phyloP scores from a whole-genome alignment of 2,329 filamentous ascomycete species.

The Pyricularia grisea region DNA sequence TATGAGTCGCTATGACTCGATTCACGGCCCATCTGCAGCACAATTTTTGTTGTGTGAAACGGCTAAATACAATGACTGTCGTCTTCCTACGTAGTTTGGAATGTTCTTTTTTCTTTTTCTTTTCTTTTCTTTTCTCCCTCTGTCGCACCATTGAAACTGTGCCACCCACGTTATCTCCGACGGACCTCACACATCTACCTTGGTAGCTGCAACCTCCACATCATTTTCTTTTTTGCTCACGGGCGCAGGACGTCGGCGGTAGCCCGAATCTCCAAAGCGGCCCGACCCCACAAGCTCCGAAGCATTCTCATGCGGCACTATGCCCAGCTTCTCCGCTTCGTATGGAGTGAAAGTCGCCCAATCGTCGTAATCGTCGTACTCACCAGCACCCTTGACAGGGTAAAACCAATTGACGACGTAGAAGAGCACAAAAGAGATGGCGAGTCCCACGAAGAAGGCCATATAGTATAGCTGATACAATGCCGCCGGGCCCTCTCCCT shows the following conservation, averaged over 20 bases:
- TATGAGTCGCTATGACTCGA: too few species aligned
- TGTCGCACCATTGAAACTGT: too few species aligned
- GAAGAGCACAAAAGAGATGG: constrained; percentile 11
- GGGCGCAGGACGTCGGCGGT: neutral
- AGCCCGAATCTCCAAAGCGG: neutral
- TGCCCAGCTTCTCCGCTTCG: constrained; percentile 21
- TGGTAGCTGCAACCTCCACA: too few species aligned
- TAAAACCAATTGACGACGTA: constrained; percentile 24
- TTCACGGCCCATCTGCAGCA: too few species aligned
- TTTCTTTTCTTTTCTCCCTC: too few species aligned
- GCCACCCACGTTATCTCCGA: too few species aligned
- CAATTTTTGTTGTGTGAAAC: too few species aligned
- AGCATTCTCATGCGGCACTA: neutral
- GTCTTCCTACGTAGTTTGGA: too few species aligned
- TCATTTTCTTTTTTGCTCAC: too few species aligned
- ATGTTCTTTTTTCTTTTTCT: too few species aligned
- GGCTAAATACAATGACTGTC: too few species aligned
- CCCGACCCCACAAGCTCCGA: neutral
- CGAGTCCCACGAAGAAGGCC: constrained; percentile 31
- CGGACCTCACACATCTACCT: too few species aligned
- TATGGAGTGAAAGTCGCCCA: constrained; percentile 33
- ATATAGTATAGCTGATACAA: constrained; percentile 36
- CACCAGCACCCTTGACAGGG: constrained; percentile 26
- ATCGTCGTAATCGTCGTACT: constrained; percentile 31
- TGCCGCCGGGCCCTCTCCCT: constrained; percentile 19